These are phyloP conservation scores for Xylariomycetidae sp. DNA, from an alignment of 2,329 filamentous ascomycete genomes.

Conservation along the genomic window DNA sequence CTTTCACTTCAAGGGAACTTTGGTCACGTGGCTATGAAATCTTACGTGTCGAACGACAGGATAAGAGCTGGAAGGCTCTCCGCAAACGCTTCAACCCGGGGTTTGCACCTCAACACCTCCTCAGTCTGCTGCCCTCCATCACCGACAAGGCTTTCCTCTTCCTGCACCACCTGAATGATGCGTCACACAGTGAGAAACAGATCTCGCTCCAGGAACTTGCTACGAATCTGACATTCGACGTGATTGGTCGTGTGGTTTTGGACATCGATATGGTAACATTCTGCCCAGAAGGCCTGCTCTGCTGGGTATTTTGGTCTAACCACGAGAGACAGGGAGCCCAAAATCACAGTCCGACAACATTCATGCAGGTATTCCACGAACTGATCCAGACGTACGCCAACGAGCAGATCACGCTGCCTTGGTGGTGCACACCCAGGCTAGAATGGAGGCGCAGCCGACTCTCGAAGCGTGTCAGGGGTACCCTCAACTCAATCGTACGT, in stretches of 20 bases:
- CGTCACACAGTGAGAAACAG: conserved; percentile 4
- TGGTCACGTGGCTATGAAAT: conserved; percentile 9
- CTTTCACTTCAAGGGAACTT: conserved; percentile 11
- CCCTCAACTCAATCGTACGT: conserved; percentile 3
- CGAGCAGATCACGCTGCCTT: conserved; percentile 7
- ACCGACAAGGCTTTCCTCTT: conserved; percentile 11
- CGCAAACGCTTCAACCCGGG: conserved; percentile 5
- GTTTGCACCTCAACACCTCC: conserved; percentile 11
- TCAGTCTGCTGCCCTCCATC: conserved; percentile 10
- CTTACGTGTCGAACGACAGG: background rate
- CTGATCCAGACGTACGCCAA: conserved; percentile 8
- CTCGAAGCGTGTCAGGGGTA: background rate
- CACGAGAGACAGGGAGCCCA: conserved; percentile 2
- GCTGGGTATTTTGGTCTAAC: too few relatives aligned
- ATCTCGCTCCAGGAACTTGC: conserved; percentile 7
- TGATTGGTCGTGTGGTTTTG: conserved; percentile 10
- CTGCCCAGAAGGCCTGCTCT: too few relatives aligned
- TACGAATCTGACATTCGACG: conserved; percentile 12
- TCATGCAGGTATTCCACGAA: conserved; percentile 5
- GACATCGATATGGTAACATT: conserved; percentile 5
- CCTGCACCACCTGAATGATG: conserved; percentile 7
- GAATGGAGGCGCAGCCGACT: conserved; percentile 5
- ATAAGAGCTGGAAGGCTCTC: background rate
- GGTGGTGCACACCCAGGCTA: conserved; percentile 6
- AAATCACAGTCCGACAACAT: conserved; percentile 4